Base-by-base conservation (phyloP, 768 basidiomycete genomes). In the Rubroboletus satanas region DNA sequence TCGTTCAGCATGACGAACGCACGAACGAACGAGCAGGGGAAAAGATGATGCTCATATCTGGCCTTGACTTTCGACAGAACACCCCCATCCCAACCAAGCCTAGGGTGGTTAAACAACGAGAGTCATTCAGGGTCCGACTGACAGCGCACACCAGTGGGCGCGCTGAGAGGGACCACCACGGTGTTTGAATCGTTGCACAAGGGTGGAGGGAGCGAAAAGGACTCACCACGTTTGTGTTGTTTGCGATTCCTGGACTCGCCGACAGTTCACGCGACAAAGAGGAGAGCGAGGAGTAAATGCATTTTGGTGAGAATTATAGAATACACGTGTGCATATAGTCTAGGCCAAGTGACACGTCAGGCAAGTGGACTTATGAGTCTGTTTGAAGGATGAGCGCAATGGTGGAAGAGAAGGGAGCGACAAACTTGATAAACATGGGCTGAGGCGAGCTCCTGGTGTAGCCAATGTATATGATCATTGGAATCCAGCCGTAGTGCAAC, bases 361-460 rank as follows among this genome's bases (percentile, higher is more conserved):
- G 94, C 94, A 63, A 96, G 83, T 23, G 94, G 93, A 71, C 91
- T 95, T 74, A 97, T 90, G 67, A 97, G 82, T 76, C 94, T 97
- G 66, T 28, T 50, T 9, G 35, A 9, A 44, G 44, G 48, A 17
- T 60, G 56, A 57, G 59, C 5, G 5, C 26, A 29, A 7, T 5
- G 0, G 12, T 36, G 35, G 23, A 49, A 21, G 41, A 23, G 21
- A 31, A 48, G 50, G 33, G 38, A n/a, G 17, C 6, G n/a, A 82
- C 91, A 64, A 51, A 96, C 94, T 97, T 95, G 74, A 96, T 96
- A 66, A 98, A 77, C 37, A 93, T 93, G 18, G 95, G 95, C 63
- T 94, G 92, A 31, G 95, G 95, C 68, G 89, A 92, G 68, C 92
- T 94, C 62, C 88, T 79, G 50, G 88, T 90, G 77, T 90, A 97